Conservation (phyloP, 768 basidiomycete species). For the Amylocystis lapponica region DNA sequence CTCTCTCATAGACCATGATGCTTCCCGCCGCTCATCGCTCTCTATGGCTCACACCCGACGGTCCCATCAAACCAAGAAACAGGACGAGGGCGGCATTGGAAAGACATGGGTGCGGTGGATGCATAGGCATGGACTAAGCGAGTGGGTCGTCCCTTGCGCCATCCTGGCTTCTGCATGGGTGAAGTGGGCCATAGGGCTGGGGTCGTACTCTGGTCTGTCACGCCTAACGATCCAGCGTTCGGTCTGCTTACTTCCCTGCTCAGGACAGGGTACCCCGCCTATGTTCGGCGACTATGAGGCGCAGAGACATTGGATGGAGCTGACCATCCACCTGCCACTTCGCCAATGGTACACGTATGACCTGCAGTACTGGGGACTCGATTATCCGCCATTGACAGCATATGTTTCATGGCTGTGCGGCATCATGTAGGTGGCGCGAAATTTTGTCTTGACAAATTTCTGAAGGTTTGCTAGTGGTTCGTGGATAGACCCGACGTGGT, state of each 20-base stretch:
- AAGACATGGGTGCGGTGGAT: conserved; percentile 74
- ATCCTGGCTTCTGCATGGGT: conserved; percentile 51
- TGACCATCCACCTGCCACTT: conserved; percentile 72
- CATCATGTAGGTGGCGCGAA: conserved; percentile 50
- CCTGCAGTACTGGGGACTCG: conserved; percentile 87
- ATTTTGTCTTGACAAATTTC: not conserved
- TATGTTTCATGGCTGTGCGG: conserved; percentile 86
- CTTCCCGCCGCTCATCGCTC: conserved; percentile 12
- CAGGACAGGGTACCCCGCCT: conserved; percentile 68
- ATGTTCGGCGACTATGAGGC: conserved; percentile 94
- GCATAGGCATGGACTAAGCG: conserved; percentile 58
- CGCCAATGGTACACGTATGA: conserved; percentile 86
- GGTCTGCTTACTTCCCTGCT: conserved; percentile 6
- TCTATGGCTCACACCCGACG: conserved; percentile 2
- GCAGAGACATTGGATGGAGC: conserved; percentile 93
- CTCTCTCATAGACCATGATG: conserved; percentile 34
- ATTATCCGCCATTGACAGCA: conserved; percentile 92
- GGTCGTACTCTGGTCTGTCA: conserved; percentile 74
- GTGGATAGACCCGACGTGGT: conserved; percentile 55
- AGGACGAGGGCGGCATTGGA: conserved; percentile 37
- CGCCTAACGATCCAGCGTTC: not conserved
- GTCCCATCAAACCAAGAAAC: conserved; percentile 10
- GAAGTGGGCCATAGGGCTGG: conserved; percentile 68
- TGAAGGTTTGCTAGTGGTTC: conserved; percentile 35
- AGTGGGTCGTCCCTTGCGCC: conserved; percentile 52